phyloP scores from a whole-genome alignment of 1,284 basidiomycete genomes.

The Puccinia brachypodii region DNA sequence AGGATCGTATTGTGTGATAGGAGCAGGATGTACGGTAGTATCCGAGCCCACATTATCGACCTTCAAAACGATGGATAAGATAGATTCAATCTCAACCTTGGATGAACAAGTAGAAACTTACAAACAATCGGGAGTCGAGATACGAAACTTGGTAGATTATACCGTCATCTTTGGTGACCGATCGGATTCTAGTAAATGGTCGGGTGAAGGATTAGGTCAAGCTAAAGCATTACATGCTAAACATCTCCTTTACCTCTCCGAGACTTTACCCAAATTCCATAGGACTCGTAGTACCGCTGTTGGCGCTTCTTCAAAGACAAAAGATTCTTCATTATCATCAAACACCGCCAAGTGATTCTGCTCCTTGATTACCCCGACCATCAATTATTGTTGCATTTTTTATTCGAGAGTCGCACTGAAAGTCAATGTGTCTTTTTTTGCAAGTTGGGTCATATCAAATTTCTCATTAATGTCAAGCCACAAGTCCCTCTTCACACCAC shows the following conservation, averaged over 20 bases:
- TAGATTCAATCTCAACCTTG: not conserved
- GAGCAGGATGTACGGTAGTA: slow-evolving; percentile 22
- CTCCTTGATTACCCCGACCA: no score
- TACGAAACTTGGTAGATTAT: not conserved
- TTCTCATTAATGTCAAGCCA: no score
- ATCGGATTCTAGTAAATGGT: slow-evolving; percentile 1
- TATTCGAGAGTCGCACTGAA: no score
- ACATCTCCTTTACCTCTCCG: slow-evolving; percentile 32
- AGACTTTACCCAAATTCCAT: slow-evolving; percentile 48
- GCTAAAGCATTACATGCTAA: slow-evolving; percentile 35
- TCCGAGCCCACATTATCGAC: not conserved
- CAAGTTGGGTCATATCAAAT: no score
- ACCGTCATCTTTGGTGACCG: slow-evolving; percentile 36
- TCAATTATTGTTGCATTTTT: no score
- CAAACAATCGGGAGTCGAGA: not conserved
- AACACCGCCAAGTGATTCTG: no score
- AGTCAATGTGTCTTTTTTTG: no score
- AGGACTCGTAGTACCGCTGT: not conserved
- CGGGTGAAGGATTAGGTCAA: slow-evolving; percentile 35
- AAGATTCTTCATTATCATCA: no score
- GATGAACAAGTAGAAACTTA: not conserved
- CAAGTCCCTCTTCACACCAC: no score
- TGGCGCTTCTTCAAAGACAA: not conserved
- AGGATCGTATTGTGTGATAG: slow-evolving; percentile 21
- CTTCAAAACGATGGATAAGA: not conserved